phyloP scores from a whole-genome alignment of 208 protist genomes.

The Leishmania turanica region DNA sequence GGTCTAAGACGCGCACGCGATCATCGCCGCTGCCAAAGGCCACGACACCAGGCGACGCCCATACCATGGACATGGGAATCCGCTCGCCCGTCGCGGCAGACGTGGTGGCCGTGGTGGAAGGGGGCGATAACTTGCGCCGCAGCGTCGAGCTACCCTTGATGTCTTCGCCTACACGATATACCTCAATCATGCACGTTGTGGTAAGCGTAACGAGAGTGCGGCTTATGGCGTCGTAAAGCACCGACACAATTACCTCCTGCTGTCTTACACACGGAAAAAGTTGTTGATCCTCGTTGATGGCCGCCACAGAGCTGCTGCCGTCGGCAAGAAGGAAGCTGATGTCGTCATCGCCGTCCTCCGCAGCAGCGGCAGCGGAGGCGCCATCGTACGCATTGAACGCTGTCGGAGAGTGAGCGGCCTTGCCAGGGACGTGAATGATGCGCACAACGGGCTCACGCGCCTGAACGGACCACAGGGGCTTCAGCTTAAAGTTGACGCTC shows the following conservation, averaged over 20 bases:
- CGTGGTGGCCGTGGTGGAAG: constrained; percentile 30
- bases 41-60: constrained; percentile 67
- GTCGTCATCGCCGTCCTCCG: constrained; percentile 54
- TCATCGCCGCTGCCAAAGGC: constrained; percentile 84
- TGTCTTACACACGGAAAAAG: constrained; percentile 50
- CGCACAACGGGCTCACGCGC: constrained; percentile 41
- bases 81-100: constrained; percentile 29
- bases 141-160: constrained; percentile 44
- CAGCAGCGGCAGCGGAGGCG: background rate
- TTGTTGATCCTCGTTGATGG: constrained; percentile 73
- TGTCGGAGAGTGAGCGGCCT: background rate
- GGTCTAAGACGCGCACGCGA: constrained; percentile 82
- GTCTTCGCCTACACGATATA: constrained; percentile 59
- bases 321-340: constrained; percentile 71
- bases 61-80: constrained; percentile 65
- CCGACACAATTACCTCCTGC: constrained; percentile 48
- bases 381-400: background rate
- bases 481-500: constrained; percentile 39
- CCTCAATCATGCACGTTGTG: constrained; percentile 57
- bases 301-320: constrained; percentile 39
- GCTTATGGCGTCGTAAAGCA: constrained; percentile 70
- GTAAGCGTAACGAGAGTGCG: constrained; percentile 76
- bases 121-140: constrained; percentile 74
- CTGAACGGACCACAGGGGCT: constrained; percentile 74
- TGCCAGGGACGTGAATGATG: constrained; percentile 47